Percentiles rank a stretch among this genome's conserved stretches.
phyloP scores from a whole-genome alignment of 768 basidiomycete genomes.

The Tylopilus sp. region DNA sequence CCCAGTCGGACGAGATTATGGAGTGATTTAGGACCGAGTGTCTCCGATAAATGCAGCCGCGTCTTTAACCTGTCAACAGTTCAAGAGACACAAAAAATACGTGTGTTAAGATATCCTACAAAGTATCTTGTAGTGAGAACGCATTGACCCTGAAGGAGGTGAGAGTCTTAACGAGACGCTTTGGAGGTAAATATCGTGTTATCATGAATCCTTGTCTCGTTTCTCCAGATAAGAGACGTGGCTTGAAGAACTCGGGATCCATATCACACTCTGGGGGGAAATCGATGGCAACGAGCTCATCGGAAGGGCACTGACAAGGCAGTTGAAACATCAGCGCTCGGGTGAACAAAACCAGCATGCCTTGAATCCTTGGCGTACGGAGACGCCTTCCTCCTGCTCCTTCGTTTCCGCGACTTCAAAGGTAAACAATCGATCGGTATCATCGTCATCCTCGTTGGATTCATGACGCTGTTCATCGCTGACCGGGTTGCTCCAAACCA shows the following conservation, averaged over 20 bases:
- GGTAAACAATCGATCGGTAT: slow-evolving; percentile 49
- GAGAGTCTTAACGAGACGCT: slow-evolving; percentile 7
- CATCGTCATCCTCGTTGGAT: slow-evolving; percentile 37
- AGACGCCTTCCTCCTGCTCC: slow-evolving; percentile 55
- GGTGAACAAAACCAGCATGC: slow-evolving; percentile 24
- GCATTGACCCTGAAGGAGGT: slow-evolving; percentile 5
- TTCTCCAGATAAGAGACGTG: slow-evolving; percentile 39
- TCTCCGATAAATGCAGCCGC: slow-evolving; percentile 24
- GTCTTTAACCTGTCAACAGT: slow-evolving; percentile 22
- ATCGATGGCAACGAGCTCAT: slow-evolving; percentile 15
- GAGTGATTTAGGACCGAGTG: slow-evolving; percentile 24
- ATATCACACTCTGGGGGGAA: slow-evolving; percentile 20
- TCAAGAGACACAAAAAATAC: not conserved
- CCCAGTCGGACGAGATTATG: slow-evolving; percentile 30
- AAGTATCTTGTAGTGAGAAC: slow-evolving; percentile 19
- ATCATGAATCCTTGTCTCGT: slow-evolving; percentile 41
- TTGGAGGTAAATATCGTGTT: slow-evolving; percentile 22
- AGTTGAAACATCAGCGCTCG: not conserved
- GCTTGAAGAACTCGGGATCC: slow-evolving; percentile 24
- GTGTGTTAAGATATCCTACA: slow-evolving; percentile 15
- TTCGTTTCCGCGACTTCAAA: slow-evolving; percentile 56
- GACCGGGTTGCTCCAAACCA: slow-evolving; percentile 43
- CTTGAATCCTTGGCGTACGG: slow-evolving; percentile 42
- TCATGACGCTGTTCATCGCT: slow-evolving; percentile 23
- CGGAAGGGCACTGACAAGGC: slow-evolving; percentile 14